Evolutionary conservation across 176 grass and related monocot species (phyloP).

Genomic region (Microstegium vimineum): DNA sequence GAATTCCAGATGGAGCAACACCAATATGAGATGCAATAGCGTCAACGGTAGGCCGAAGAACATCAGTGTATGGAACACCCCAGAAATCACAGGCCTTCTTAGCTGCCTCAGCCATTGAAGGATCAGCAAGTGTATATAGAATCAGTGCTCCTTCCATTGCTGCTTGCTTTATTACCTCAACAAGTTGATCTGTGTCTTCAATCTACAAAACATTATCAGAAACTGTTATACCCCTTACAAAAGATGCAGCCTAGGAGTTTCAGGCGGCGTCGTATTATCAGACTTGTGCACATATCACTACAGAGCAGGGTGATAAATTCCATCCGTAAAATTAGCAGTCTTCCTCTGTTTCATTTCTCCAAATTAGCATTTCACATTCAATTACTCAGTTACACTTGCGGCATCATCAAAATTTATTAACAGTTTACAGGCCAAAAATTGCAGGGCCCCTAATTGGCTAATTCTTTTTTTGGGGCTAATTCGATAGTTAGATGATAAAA

Average conservation of each 20-base stretch:
- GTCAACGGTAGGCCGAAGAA: conserved; percentile 81
- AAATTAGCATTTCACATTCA: not conserved
- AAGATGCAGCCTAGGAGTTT: not conserved
- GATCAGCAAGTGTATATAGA: conserved; percentile 91
- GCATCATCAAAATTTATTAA: not conserved
- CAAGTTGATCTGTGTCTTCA: conserved; percentile 55
- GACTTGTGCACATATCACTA: not conserved
- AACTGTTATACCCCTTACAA: conserved; percentile 12
- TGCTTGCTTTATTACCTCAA: conserved; percentile 93
- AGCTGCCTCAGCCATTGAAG: conserved; percentile 67
- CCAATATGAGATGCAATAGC: conserved; percentile 90
- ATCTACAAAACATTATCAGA: conserved; percentile 49
- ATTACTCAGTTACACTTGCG: not conserved
- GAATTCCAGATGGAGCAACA: conserved; percentile 90
- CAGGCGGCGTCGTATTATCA: too few species aligned
- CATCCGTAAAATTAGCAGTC: not conserved
- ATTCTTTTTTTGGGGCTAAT: too few species aligned
- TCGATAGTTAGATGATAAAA: not conserved
- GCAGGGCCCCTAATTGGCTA: not conserved
- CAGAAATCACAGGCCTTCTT: conserved; percentile 82
- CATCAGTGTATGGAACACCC: conserved; percentile 61
- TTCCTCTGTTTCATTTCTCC: not conserved
- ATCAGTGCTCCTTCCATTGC: conserved; percentile 83
- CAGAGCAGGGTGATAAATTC: not conserved
- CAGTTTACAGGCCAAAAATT: not conserved